Base-by-base conservation (phyloP, 169 alveolate genomes). In the Cryptosporidium canis region DNA sequence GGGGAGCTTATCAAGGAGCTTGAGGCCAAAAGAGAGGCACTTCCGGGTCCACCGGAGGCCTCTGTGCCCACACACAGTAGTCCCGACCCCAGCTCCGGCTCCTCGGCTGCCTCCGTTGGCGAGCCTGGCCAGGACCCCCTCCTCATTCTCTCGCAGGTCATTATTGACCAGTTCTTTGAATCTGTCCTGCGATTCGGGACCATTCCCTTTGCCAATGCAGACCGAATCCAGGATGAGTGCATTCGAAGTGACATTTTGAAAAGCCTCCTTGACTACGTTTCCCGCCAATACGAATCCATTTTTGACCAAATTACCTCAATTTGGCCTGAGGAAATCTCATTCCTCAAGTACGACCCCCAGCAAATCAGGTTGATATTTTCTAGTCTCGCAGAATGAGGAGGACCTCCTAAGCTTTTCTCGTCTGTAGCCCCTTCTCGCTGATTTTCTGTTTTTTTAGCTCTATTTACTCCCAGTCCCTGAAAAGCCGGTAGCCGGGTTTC, bases 91-190 rank as follows among this genome's bases (percentile, higher is more conserved):
- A 37, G 5, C 1, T n/a, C 5, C 1, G n/a, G 21, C 31, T 29
- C 66, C 2, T 35, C 16, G 11, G 29, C 65, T 9, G 31, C 18
- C 14, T 21, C 4, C 33, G 53, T 14, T 6, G 39, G 21, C 14
- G 61, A 55, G 4, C 51, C 45, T 31, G 37, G 14, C 11, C 68
- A 70, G 47, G 87, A 77, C 37, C 87, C 87, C 8, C 63, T 77
- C 24, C 12, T 77, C 5, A 77, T 56, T n/a, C 87, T 77, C 8
- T 77, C 87, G 18, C 87, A 77, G 14, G 87, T 77, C 1, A 77
- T 77, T n/a, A 29, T 77, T 7, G 87, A 77, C 21, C 70, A 77
- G 44, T 77, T 77, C 66, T 33, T 58, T 43, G 87, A 77, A 33
- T 58, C 71, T 37, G 44, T 77, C 31, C 18, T 77, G 18, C 87